These are phyloP conservation scores for Saitoella complicata DNA, from an alignment of 805 yeast species.

Conservation along the genomic window DNA sequence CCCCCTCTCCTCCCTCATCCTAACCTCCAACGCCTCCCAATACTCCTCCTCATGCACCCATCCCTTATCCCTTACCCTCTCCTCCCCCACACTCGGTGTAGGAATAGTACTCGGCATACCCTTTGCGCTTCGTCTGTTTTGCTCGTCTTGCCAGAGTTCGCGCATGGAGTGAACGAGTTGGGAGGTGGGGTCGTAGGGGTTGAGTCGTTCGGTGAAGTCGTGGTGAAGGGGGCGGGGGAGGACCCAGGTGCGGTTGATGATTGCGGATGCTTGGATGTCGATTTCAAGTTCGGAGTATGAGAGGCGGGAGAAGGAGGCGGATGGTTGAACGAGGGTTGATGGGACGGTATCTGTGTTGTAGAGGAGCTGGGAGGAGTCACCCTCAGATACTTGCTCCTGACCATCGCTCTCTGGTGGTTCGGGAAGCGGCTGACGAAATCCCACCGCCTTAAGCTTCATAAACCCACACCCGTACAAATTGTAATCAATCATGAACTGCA, in stretches of 20 bases:
- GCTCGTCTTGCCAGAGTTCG: constrained; percentile 40
- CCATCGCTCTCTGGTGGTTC: background rate
- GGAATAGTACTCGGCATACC: constrained; percentile 1
- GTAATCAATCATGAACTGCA: constrained; percentile 71
- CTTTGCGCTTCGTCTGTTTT: constrained; percentile 7
- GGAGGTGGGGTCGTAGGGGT: constrained; percentile 7
- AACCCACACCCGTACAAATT: constrained; percentile 76
- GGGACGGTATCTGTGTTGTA: constrained; percentile 5
- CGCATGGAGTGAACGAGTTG: constrained; percentile 16
- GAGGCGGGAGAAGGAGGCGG: constrained; percentile 30
- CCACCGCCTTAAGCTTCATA: constrained; percentile 29
- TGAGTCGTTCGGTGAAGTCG: constrained; percentile 27
- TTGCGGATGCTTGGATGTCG: constrained; percentile 47
- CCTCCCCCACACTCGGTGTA: constrained; percentile 3
- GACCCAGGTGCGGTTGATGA: constrained; percentile 37
- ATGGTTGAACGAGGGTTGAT: constrained; percentile 1
- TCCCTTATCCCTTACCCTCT: background rate
- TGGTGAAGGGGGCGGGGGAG: constrained; percentile 34
- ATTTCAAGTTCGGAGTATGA: constrained; percentile 54
- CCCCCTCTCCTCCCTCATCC: background rate
- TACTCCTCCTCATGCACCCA: constrained; percentile 5
- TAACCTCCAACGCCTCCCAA: background rate
- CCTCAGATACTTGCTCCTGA: background rate
- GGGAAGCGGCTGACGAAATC: background rate
- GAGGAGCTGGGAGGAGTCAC: background rate